Evolutionary conservation across 1,284 basidiomycete species (phyloP), one percentile per base, ranked within the genome.

Genomic region (Leccinum proliferum): DNA sequence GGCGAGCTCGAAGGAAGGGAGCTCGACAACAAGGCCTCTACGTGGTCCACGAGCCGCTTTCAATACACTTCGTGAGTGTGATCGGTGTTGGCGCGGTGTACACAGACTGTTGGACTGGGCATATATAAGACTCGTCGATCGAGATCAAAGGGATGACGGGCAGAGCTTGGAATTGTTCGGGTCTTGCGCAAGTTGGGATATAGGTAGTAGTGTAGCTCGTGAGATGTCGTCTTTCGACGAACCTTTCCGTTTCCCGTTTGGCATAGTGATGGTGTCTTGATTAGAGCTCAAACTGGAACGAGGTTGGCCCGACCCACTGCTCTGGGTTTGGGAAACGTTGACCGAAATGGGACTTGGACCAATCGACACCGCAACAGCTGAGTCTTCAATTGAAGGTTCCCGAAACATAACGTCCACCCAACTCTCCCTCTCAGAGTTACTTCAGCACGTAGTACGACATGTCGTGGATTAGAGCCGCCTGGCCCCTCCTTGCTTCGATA

Each of bases 331-430:
- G n/a, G 67, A 60, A 53, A 66, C 59, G 29, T 68, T 69, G 62
- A 72, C 65, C 3, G 66, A 65, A 34, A 74, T 69, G 7, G 74
- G 72, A 60, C 70, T 74, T 14, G 70, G 69, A 55, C 68, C 71
- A 34, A 63, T 59, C 1, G 65, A 67, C 39, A 60, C 34, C 12
- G 67, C 57, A 55, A 65, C 15, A 15, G 81, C 69, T 11, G 81
- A 77, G 58, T 89, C 87, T 57, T 90, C 89, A 72, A 25, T 82
- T 88, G 76, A 89, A 92, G 29, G 78, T 75, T 32, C 89, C 90
- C 14, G 85, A 82, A 64, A 90, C 88, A 71, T 92, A 94, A 55
- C 90, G 85, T 96, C 90, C 41, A 98, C 95, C 96, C 96, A 99
- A 62, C 82, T 84, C 73, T 99, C 96, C 48, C 96, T 84, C 71